Evolutionary conservation across 2,329 filamentous ascomycete species (phyloP).

Genomic region (Mycocentrospora acerina): DNA sequence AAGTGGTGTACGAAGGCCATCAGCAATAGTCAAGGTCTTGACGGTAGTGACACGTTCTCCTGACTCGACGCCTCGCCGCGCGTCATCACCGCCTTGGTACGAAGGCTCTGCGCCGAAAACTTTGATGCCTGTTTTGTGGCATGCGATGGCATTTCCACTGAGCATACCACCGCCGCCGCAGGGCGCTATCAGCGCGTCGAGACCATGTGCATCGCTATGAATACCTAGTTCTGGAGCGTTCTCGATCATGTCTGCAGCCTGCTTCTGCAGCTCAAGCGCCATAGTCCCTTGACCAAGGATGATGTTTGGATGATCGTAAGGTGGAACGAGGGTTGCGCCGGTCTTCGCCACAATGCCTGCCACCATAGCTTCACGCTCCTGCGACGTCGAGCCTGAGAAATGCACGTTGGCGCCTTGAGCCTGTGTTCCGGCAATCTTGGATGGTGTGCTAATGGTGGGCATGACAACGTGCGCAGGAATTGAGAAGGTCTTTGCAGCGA

Average conservation of each 20-base stretch:
- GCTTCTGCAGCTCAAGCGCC: conserved; percentile 76
- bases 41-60: conserved; percentile 68
- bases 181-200: conserved; percentile 69
- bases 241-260: conserved; percentile 58
- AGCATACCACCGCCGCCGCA: conserved; percentile 89
- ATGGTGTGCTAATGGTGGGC: conserved; percentile 80
- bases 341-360: conserved; percentile 68
- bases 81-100: conserved; percentile 83
- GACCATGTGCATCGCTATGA: conserved; percentile 21
- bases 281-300: conserved; percentile 92
- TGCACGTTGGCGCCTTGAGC: conserved; percentile 76
- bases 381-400: conserved; percentile 78
- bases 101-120: conserved; percentile 88
- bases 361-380: conserved; percentile 79
- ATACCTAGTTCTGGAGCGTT: conserved; percentile 13
- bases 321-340: conserved; percentile 77
- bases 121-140: conserved; percentile 67
- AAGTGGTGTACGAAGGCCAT: conserved; percentile 83
- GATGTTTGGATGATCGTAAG: conserved; percentile 90
- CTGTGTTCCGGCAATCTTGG: conserved; percentile 81
- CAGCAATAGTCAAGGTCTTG: conserved; percentile 78
- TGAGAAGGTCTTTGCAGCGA: conserved; percentile 72
- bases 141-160: conserved; percentile 76
- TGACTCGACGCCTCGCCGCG: conserved; percentile 65
- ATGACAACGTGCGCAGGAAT: conserved; percentile 89